A percentile compares a stretch with the other conserved stretches of the same genome.
Conservation (phyloP, 2,329 filamentous ascomycete species). For the Botrytis fabae region DNA sequence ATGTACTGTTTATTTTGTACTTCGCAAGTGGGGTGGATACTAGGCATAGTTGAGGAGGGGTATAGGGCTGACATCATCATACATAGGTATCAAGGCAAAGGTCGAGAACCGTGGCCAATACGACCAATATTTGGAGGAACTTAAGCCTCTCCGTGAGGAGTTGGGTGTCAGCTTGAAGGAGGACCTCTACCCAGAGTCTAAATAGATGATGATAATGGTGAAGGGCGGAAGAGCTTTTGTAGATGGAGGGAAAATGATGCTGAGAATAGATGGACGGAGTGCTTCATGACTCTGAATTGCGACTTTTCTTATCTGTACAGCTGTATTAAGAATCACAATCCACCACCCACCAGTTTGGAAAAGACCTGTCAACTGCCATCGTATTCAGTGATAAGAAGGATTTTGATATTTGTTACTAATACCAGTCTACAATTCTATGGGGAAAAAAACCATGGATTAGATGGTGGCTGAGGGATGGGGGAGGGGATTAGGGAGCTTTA, state of each 20-base stretch:
- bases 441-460: no score
- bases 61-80: slow-evolving; percentile 43
- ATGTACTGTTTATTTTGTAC: slow-evolving; percentile 43
- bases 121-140: slow-evolving; percentile 91
- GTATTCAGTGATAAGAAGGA: slow-evolving; percentile 17
- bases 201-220: slow-evolving; percentile 32
- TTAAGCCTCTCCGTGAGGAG: slow-evolving; percentile 90
- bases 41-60: slow-evolving; percentile 99
- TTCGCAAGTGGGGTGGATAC: slow-evolving; percentile 62
- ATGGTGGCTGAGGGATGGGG: no score
- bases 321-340: slow-evolving; percentile 41
- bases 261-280: slow-evolving; percentile 29
- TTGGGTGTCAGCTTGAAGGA: slow-evolving; percentile 90
- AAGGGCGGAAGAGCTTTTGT: slow-evolving; percentile 28
- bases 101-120: slow-evolving; percentile 98
- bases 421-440: no score
- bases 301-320: slow-evolving; percentile 39
- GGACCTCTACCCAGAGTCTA: slow-evolving; percentile 74
- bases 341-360: slow-evolving; percentile 30
- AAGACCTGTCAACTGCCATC: slow-evolving; percentile 7
- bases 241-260: slow-evolving; percentile 31
- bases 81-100: slow-evolving; percentile 94
- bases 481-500: neutral
- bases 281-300: slow-evolving; percentile 32
- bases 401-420: neutral